Conservation (phyloP, 768 basidiomycete genomes). For the Termitomyces heimii region DNA sequence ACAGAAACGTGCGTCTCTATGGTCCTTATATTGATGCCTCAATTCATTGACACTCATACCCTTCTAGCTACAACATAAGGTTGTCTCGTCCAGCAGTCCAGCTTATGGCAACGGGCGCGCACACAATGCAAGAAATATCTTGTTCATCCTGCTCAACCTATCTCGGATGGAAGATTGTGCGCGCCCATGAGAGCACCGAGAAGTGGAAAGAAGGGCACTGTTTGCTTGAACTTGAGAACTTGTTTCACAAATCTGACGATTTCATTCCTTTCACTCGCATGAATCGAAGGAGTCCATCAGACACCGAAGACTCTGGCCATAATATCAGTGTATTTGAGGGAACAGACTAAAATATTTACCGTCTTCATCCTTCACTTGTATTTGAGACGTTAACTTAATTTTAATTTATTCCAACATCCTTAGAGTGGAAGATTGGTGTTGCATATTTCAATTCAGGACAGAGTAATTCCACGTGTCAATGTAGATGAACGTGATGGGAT, state of each 20-base stretch:
- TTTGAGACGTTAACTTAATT: constrained; percentile 5
- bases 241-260: constrained; percentile 22
- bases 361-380: neutral
- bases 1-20: constrained; percentile 40
- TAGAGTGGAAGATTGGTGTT: neutral
- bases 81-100: constrained; percentile 41
- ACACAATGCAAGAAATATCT: constrained; percentile 52
- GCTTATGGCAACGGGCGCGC: constrained; percentile 59
- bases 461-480: constrained; percentile 5
- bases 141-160: constrained; percentile 45
- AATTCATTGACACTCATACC: neutral
- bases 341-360: neutral
- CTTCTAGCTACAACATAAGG: constrained; percentile 39
- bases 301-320: constrained; percentile 29
- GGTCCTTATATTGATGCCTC: neutral
- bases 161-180: constrained; percentile 61
- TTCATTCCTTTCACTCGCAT: constrained; percentile 12
- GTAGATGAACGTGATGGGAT: constrained; percentile 2
- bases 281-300: constrained; percentile 23
- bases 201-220: constrained; percentile 58
- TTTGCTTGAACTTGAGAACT: constrained; percentile 53
- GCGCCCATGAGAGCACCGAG: constrained; percentile 50
- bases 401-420: neutral
- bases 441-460: neutral
- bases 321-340: neutral